A percentile compares a stretch with the other conserved stretches of the same genome.
Evolutionary conservation across 257 asterid species (phyloP).

Genomic region (Solanum chiquidenum): DNA sequence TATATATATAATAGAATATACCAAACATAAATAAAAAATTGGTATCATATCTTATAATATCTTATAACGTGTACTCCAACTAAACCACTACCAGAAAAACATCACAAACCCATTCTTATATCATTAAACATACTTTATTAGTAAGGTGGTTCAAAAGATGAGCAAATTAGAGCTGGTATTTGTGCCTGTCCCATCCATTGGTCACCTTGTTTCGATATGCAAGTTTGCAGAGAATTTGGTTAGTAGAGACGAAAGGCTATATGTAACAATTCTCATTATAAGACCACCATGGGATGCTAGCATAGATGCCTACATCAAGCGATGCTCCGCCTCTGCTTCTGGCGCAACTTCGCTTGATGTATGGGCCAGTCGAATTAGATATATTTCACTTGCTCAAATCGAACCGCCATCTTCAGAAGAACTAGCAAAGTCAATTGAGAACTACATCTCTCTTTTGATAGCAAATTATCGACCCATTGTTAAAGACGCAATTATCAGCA

Average conservation of each 20-base stretch:
- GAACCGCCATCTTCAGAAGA: no score
- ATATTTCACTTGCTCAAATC: no score
- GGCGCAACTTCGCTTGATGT: no score
- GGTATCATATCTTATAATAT: no score
- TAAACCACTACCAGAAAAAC: not conserved
- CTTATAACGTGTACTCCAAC: no score
- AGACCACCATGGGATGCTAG: not conserved
- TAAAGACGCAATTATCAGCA: not conserved
- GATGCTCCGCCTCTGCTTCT: not conserved
- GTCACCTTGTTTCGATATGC: not conserved
- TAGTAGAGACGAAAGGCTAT: not conserved
- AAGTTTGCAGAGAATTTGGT: conserved; percentile 1
- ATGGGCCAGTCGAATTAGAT: no score
- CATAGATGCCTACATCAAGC: not conserved
- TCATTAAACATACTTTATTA: not conserved
- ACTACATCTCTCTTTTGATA: not conserved
- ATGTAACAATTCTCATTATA: conserved; percentile 3
- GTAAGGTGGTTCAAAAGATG: not conserved
- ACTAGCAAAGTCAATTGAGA: no score
- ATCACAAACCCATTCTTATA: not conserved
- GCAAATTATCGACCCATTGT: not conserved
- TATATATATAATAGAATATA: no score
- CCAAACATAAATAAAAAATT: no score
- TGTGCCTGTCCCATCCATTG: not conserved
- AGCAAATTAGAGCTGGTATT: not conserved